Percentiles rank a stretch among this genome's conserved stretches.
These are phyloP conservation scores for Leccinum rimulosum DNA, from an alignment of 768 basidiomycete species.

Conservation along the genomic window DNA sequence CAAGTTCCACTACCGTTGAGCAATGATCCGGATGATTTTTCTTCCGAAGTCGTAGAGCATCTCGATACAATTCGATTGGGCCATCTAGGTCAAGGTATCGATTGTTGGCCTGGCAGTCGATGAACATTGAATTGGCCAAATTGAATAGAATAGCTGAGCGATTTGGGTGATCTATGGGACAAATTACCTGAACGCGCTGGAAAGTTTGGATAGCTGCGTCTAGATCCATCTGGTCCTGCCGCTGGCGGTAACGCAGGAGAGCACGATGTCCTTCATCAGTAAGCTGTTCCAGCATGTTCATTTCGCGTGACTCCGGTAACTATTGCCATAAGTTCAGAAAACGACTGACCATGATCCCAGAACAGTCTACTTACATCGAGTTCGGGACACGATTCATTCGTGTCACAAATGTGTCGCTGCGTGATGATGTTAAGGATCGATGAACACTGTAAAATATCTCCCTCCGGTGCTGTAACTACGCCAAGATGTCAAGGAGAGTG, in stretches of 20 bases:
- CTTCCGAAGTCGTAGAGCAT: not conserved
- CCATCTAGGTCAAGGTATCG: not conserved
- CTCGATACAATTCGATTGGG: not conserved
- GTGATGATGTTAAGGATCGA: not conserved
- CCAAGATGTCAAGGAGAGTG: not conserved
- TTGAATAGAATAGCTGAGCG: not conserved
- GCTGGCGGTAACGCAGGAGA: not conserved
- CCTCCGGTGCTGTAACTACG: not conserved
- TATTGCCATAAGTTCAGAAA: not conserved
- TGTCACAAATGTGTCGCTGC: not conserved
- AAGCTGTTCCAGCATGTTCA: not conserved
- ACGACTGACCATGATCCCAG: not conserved
- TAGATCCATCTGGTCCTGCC: not conserved
- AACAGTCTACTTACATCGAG: not conserved
- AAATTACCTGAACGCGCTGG: not conserved
- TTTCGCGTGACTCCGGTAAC: not conserved
- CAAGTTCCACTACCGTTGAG: not conserved
- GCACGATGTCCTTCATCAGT: not conserved
- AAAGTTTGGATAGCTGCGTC: not conserved
- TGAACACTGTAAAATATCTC: not conserved
- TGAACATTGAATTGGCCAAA: not conserved
- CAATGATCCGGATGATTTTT: not conserved
- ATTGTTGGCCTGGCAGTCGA: not conserved
- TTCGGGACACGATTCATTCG: not conserved
- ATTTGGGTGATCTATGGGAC: not conserved